Evolutionary conservation across 2,329 filamentous ascomycete species (phyloP).

Genomic region (Fusarium redolens): DNA sequence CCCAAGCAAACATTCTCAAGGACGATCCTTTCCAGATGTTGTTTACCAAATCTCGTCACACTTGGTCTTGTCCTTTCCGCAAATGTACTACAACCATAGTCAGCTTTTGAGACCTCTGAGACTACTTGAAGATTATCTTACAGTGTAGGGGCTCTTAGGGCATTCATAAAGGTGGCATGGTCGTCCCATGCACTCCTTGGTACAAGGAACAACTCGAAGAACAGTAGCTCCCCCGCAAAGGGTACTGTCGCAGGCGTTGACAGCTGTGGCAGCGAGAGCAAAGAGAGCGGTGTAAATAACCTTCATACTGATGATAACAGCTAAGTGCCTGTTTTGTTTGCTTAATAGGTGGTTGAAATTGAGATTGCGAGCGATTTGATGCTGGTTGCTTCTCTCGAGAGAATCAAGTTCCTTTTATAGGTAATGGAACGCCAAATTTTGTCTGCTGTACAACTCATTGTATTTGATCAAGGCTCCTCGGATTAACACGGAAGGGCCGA

Average conservation of each 20-base stretch:
- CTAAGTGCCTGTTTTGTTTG: accelerated
- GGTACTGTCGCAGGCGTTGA: neutral
- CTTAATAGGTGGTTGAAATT: no score
- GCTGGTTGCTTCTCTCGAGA: no score
- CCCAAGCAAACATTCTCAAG: accelerated
- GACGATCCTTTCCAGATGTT: accelerated
- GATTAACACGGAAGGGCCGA: neutral
- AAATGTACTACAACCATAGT: neutral
- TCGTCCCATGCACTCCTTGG: neutral
- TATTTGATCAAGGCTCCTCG: neutral
- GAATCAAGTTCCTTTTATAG: neutral
- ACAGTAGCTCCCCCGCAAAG: neutral
- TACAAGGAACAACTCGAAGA: neutral
- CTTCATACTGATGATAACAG: neutral
- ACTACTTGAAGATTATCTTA: neutral
- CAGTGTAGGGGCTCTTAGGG: neutral
- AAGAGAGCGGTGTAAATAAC: neutral
- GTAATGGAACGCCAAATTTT: no score
- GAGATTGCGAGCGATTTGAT: neutral
- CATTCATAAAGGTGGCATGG: slow-evolving; percentile 8
- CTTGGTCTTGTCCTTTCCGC: slow-evolving; percentile 12
- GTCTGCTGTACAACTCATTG: no score
- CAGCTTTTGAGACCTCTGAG: neutral
- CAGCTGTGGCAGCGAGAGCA: neutral
- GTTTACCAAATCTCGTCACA: slow-evolving; percentile 2